Base-by-base conservation (phyloP, 805 yeast species). In the Limtongia smithiae region DNA sequence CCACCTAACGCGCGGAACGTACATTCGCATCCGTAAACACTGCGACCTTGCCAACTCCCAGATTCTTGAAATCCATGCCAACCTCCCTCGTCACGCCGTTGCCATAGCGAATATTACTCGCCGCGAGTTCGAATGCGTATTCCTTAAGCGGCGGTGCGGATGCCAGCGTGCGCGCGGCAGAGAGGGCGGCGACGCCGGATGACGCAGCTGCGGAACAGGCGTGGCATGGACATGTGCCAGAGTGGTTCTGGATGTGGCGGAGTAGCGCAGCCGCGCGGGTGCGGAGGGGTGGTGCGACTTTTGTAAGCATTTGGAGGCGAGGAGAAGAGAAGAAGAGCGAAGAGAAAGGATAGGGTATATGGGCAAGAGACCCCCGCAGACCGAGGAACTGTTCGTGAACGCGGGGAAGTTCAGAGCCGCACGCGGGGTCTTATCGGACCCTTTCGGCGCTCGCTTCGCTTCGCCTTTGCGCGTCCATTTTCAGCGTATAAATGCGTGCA, bases 71-170 rank as follows among this genome's bases (percentile, higher is more conserved):
- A 41, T 69, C 72, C 59, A 63, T 56, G 24, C 72, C 72, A 8
- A 69, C 66, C 43, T 69, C 72, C 4, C 55, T 40, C 9, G 72
- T 69, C 17, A 60, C 70, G 5, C 72, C 72, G 14, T 64, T 64
- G n/a, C 72, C 72, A 41, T 63, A 69, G 6, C 72, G 62, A 40
- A 69, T 65, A 46, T 66, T 68, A 44, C 67, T 61, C 3, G 71
- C 68, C 6, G 72, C 71, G 66, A 69, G 59, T 50, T 69, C 71
- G 47, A 69, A 69, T 12, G 72, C 72, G 46, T 68, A 68, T 46
- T 68, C 72, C 32, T 62, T 59, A 14, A 22, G 38, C 36, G 45
- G 48, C 30, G 45, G 50, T 17, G 48, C 57, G 22, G 48, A 50
- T 8, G 41, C 51, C 18, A 46, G 34, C 32, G 9, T 27, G 14